A percentile compares a stretch with the other conserved stretches of the same genome.
Evolutionary conservation across 2,329 filamentous ascomycete species (phyloP).

Genomic region (Thielaviopsis musarum): DNA sequence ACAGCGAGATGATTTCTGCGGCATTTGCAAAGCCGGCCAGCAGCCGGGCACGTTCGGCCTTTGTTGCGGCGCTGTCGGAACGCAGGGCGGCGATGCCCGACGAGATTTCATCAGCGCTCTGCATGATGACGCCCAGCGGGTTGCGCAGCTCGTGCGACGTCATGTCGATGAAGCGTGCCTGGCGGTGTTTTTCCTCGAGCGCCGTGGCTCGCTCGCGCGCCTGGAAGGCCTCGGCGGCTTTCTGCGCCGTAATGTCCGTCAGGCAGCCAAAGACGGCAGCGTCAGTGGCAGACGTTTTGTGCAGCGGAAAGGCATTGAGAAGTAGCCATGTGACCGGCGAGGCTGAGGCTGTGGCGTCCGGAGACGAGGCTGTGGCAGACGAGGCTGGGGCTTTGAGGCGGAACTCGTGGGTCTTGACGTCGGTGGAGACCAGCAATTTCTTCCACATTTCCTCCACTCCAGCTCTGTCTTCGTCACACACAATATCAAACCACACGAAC

Average conservation of each 20-base stretch:
- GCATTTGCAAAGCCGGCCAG: slow-evolving; percentile 49
- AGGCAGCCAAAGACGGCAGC: slow-evolving; percentile 68
- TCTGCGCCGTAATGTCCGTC: slow-evolving; percentile 74
- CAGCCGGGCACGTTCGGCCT: slow-evolving; percentile 26
- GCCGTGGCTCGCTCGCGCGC: slow-evolving; percentile 64
- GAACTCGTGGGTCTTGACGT: slow-evolving; percentile 54
- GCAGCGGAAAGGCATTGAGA: slow-evolving; percentile 61
- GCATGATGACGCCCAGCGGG: slow-evolving; percentile 55
- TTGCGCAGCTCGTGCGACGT: slow-evolving; percentile 65
- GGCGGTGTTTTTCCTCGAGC: slow-evolving; percentile 58
- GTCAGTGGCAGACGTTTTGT: slow-evolving; percentile 42
- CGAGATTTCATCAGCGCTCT: slow-evolving; percentile 59
- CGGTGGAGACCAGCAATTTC: slow-evolving; percentile 41
- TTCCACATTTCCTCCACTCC: slow-evolving; percentile 45
- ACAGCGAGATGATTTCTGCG: slow-evolving; percentile 66
- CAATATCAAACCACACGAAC: slow-evolving; percentile 55
- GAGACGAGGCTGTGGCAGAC: slow-evolving; percentile 32
- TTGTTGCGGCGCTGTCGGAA: slow-evolving; percentile 21
- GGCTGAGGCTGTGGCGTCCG: neutral
- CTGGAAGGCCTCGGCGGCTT: slow-evolving; percentile 69
- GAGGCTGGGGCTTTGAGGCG: slow-evolving; percentile 43
- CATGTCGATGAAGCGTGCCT: slow-evolving; percentile 58
- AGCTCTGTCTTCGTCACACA: slow-evolving; percentile 47
- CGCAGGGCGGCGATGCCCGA: slow-evolving; percentile 30
- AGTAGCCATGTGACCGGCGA: slow-evolving; percentile 56